Evolutionary conservation across 305 asterid genomes (phyloP).

Genomic region (Petunia hybrid): DNA sequence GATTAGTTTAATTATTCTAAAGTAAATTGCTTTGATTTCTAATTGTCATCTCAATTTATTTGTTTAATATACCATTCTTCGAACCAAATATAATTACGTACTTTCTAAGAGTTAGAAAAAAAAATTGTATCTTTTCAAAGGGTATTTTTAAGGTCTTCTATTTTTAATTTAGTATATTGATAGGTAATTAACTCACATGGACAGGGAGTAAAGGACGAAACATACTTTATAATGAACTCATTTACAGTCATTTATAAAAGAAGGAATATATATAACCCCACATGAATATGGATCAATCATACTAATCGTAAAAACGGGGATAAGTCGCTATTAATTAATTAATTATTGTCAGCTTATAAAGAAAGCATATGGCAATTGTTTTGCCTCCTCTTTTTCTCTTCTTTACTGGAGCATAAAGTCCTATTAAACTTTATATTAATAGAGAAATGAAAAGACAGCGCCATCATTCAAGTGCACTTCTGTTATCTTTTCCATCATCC

Average conservation of each 20-base stretch:
- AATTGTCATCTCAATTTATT: too few species aligned
- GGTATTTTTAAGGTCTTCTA: background rate
- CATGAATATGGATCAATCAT: slow-evolving; percentile 12
- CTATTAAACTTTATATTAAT: background rate
- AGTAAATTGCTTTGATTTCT: too few species aligned
- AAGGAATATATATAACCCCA: slow-evolving; percentile 22
- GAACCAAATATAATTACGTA: background rate
- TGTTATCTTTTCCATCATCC: background rate
- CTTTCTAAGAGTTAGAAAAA: background rate
- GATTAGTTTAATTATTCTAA: background rate
- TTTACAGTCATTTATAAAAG: background rate
- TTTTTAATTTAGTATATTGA: background rate
- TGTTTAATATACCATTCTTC: background rate
- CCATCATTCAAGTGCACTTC: slow-evolving; percentile 21
- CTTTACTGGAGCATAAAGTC: background rate
- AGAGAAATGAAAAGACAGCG: slow-evolving; percentile 7
- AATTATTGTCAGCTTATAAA: slow-evolving; percentile 27
- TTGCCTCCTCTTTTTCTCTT: slow-evolving; percentile 22
- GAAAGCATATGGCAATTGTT: slow-evolving; percentile 8
- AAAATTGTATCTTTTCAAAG: background rate
- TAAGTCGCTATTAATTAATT: slow-evolving; percentile 26
- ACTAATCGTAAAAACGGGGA: background rate
- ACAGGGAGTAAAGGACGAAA: background rate
- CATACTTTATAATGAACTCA: background rate
- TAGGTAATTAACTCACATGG: too few species aligned